These are phyloP conservation scores for Hydnum rufescens DNA, from an alignment of 768 basidiomycete genomes.

Conservation along the genomic window DNA sequence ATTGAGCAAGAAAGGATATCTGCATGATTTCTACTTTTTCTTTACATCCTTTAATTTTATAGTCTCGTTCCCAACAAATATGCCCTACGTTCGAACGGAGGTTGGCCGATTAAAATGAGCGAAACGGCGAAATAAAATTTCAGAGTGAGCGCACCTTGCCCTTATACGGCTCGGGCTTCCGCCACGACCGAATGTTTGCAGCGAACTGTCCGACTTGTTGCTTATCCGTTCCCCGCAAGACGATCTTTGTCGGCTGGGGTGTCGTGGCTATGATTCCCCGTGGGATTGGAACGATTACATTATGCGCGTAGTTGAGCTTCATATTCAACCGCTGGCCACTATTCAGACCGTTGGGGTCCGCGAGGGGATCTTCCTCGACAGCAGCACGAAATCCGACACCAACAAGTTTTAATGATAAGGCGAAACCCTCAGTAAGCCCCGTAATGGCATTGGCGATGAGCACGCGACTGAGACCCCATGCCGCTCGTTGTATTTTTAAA, in stretches of 20 bases:
- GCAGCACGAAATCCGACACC: conserved; percentile 88
- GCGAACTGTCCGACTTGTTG: conserved; percentile 75
- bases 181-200: conserved; percentile 60
- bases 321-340: conserved; percentile 58
- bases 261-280: conserved; percentile 62
- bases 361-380: conserved; percentile 53
- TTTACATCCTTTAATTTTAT: conserved; percentile 82
- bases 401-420: conserved; percentile 67
- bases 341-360: conserved; percentile 32
- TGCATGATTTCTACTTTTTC: conserved; percentile 97
- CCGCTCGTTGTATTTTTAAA: conserved; percentile 58
- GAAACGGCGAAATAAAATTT: conserved; percentile 1
- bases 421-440: conserved; percentile 80
- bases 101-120: conserved; percentile 4
- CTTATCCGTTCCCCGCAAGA: conserved; percentile 70
- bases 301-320: conserved; percentile 85
- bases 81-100: conserved; percentile 42
- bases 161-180: conserved; percentile 93
- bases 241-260: conserved; percentile 65
- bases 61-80: conserved; percentile 85
- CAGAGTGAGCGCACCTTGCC: conserved; percentile 54
- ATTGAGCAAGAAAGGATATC: too few species aligned
- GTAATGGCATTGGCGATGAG: conserved; percentile 75
- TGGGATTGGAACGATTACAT: conserved; percentile 68
- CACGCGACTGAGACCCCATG: conserved; percentile 92